Base-by-base conservation (phyloP, 2,329 filamentous ascomycete species). In the Monosporascus sp. region DNA sequence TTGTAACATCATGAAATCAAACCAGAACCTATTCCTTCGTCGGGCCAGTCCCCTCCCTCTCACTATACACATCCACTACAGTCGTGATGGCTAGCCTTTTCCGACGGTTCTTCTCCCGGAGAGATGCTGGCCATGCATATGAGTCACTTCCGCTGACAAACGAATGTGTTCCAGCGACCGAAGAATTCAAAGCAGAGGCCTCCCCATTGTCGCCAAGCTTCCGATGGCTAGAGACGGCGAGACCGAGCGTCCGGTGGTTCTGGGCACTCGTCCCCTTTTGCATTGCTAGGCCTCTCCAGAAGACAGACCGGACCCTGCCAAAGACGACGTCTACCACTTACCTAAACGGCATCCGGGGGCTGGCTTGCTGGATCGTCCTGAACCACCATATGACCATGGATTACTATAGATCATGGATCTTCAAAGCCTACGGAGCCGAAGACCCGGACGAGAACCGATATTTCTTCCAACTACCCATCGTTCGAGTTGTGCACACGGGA, bases 341-440 rank as follows among this genome's bases (percentile, higher is more conserved):
- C 18, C 50, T 51, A 15, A 51, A 51, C 50, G 50, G 50, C 28
- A 48, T 51, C 44, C 50, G 50, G 17, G 50, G 43, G 18, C 50
- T 51, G n/a, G 50, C 50, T 8, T 51, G 50, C 35, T 51, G 43
- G 43, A 24, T 38, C 31, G 50, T 51, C n/a, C 22, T 51, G 31
- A 51, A 51, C 50, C 43, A 51, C 50, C 50, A 51, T 26, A 38
- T 48, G 28, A 37, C 37, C 15, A 47, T 47, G 50, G 26, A 38
- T 4, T 35, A n/a, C 20, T 47, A 48, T 28, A 7, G 9, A 3
- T n/a, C 35, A 4, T 48, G 44, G 50, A 38, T 51, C 43, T 48
- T 51, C 43, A 35, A 26, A 22, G 9, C 50, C 7, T 51, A 37
- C 7, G 50, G 50, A 35, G 7, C n/a, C 31, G 17, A 8, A 22